Percentiles rank a stretch among this genome's conserved stretches.
Evolutionary conservation across 2,329 filamentous ascomycete genomes (phyloP).

Genomic region (Talaromyces sp.): DNA sequence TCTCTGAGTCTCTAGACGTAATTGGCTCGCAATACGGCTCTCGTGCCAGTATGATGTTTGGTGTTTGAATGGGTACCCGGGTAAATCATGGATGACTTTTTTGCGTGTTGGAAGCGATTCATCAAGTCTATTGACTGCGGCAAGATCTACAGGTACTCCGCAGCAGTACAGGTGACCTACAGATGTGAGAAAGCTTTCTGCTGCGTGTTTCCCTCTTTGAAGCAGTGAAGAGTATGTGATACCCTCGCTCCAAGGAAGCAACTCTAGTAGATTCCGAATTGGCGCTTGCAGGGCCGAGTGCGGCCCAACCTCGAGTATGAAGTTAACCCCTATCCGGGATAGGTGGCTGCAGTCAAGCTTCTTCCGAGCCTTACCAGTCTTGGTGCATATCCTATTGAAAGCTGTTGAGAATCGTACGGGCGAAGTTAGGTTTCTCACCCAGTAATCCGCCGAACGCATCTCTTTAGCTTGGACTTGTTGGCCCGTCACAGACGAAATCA

Average conservation of each 20-base stretch:
- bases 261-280: slow-evolving; percentile 10
- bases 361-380: background rate
- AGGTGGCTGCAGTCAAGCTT: slow-evolving; percentile 5
- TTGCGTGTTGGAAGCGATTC: background rate
- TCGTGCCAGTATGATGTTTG: slow-evolving; percentile 11
- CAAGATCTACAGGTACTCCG: background rate
- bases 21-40: slow-evolving; percentile 12
- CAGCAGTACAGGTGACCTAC: background rate
- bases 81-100: slow-evolving; percentile 17
- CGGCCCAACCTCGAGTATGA: slow-evolving; percentile 17
- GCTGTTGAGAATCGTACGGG: slow-evolving; percentile 14
- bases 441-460: slow-evolving; percentile 12
- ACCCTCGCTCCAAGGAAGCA: background rate
- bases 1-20: background rate
- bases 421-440: slow-evolving; percentile 15
- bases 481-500: slow-evolving; percentile 17
- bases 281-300: slow-evolving; percentile 15
- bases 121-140: background rate
- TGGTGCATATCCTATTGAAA: slow-evolving; percentile 1
- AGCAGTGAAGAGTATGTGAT: background rate
- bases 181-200: background rate
- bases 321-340: slow-evolving; percentile 2
- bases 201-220: background rate
- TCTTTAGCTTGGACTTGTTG: background rate
- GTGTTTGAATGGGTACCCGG: slow-evolving; percentile 18